Evolutionary conservation across 1,284 basidiomycete genomes (phyloP).

Genomic region (Ustilago nuda): DNA sequence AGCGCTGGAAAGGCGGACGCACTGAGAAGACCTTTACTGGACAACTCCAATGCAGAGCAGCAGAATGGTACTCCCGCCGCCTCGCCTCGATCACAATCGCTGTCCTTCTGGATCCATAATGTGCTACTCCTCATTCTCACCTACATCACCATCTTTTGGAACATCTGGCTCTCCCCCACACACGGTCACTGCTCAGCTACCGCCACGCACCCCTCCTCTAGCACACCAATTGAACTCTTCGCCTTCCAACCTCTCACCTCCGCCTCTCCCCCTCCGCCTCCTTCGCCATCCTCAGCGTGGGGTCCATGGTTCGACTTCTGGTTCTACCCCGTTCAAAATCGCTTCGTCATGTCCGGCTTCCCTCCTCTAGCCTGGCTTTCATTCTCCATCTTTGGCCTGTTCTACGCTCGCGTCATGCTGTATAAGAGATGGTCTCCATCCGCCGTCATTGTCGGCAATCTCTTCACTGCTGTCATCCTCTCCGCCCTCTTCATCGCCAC

Average conservation of each 20-base stretch:
- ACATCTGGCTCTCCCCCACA: constrained; percentile 47
- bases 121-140: constrained; percentile 25
- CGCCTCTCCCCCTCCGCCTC: neutral
- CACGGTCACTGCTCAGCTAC: constrained; percentile 32
- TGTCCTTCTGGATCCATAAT: constrained; percentile 49
- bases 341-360: constrained; percentile 50
- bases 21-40: constrained; percentile 8
- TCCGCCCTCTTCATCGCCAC: constrained; percentile 49
- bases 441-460: constrained; percentile 22
- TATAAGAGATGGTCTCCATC: constrained; percentile 16
- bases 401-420: constrained; percentile 55
- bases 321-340: constrained; percentile 41
- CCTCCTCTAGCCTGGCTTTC: constrained; percentile 59
- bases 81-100: constrained; percentile 10
- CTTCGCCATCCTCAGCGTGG: neutral
- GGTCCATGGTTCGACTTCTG: constrained; percentile 51
- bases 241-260: constrained; percentile 4
- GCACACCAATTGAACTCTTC: constrained; percentile 12
- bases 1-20: neutral
- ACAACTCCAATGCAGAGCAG: neutral
- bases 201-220: neutral
- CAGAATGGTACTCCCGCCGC: neutral
- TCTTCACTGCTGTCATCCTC: constrained; percentile 26
- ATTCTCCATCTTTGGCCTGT: constrained; percentile 55
- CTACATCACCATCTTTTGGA: constrained; percentile 46